Conservation (phyloP, 345 rosid genomes). For the Linum trigynum region DNA sequence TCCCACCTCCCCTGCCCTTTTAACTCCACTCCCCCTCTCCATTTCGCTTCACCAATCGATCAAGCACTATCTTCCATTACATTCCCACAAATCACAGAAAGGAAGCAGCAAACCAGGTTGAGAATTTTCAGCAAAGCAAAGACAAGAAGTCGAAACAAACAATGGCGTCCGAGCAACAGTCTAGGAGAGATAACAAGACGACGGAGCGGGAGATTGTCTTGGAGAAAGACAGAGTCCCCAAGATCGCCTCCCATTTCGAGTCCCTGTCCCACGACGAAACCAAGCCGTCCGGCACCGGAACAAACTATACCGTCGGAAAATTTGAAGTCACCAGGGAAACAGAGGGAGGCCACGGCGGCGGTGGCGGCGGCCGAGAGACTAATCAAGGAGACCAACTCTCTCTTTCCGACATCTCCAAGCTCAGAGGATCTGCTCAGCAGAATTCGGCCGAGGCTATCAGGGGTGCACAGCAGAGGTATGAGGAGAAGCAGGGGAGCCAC, state of each 20-base stretch:
- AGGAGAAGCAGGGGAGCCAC: conserved; percentile 1
- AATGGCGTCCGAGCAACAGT: conserved; percentile 61
- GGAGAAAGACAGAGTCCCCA: conserved; percentile 56
- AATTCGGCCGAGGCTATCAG: conserved; percentile 33
- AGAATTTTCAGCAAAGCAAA: background rate
- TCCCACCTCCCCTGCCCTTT: background rate
- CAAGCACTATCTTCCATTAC: background rate
- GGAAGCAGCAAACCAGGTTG: background rate
- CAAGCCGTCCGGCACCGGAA: background rate
- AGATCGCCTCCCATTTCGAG: conserved; percentile 56
- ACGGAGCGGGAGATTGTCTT: conserved; percentile 31
- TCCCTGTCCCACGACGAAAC: conserved; percentile 17
- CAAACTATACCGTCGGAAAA: conserved; percentile 1
- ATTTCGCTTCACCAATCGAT: background rate
- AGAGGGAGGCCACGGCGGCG: conserved; percentile 1
- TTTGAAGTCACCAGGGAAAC: background rate
- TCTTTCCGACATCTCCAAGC: conserved; percentile 14
- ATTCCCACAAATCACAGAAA: background rate
- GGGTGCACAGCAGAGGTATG: conserved; percentile 44
- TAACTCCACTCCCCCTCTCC: background rate
- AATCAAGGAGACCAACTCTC: conserved; percentile 8
- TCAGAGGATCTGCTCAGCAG: conserved; percentile 40
- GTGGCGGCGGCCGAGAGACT: background rate
- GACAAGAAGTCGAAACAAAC: too few relatives aligned
- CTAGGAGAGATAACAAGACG: conserved; percentile 35